A percentile compares a stretch with the other conserved stretches of the same genome.
phyloP scores from a whole-genome alignment of 202 grass and related monocot genomes.

The Schoenoplectus tabernaemontani region DNA sequence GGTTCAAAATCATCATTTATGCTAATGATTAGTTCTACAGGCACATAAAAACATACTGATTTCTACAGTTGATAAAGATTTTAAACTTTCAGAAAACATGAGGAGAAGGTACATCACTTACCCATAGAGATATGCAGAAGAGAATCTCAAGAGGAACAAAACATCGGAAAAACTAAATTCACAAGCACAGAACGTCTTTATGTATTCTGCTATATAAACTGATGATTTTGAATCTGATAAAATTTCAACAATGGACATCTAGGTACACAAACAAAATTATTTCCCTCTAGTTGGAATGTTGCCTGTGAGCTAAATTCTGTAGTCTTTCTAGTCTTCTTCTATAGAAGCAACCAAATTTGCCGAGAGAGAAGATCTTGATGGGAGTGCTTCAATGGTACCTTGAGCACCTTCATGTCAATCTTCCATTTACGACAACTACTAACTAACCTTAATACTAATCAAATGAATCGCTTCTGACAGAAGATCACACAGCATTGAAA shows the following conservation, averaged over 20 bases:
- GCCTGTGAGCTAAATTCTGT: background rate
- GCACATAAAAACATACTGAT: background rate
- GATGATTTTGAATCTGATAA: too few species aligned
- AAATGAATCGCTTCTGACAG: background rate
- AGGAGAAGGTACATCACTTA: conserved; percentile 8
- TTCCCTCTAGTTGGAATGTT: background rate
- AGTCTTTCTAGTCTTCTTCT: background rate
- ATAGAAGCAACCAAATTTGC: background rate
- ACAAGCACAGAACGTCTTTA: background rate
- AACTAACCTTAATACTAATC: background rate
- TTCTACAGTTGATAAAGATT: background rate
- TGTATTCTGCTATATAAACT: background rate
- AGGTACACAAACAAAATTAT: background rate
- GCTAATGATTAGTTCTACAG: background rate
- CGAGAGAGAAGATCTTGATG: background rate
- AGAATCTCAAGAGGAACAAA: conserved; percentile 1
- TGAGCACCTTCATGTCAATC: background rate
- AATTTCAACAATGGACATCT: background rate
- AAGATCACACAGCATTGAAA: background rate
- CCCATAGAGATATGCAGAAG: background rate
- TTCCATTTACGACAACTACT: background rate
- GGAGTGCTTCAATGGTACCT: background rate
- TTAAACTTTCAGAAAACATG: background rate
- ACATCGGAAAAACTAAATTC: background rate
- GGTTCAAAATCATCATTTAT: too few species aligned